These are phyloP conservation scores for Babesia sp. DNA, from an alignment of 169 alveolate genomes.

Conservation along the genomic window DNA sequence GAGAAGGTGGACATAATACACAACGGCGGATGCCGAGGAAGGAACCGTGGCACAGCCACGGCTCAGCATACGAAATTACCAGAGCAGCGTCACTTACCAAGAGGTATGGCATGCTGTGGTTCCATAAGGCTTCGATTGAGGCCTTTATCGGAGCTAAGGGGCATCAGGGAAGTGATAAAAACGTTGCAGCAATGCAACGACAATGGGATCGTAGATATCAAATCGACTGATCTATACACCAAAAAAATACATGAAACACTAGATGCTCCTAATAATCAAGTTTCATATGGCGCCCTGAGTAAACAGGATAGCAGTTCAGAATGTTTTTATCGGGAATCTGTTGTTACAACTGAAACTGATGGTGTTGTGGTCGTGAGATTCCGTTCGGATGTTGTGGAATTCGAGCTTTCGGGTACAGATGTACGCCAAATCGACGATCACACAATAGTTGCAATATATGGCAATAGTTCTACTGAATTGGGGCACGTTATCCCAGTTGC, in stretches of 20 bases:
- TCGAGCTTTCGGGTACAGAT: constrained; percentile 24
- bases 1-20: too few relatives aligned
- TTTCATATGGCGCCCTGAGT: not conserved
- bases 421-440: not conserved
- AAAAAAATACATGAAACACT: too few relatives aligned
- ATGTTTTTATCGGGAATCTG: not conserved
- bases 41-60: not conserved
- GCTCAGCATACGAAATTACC: not conserved
- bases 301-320: not conserved
- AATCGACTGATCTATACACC: not conserved
- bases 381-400: constrained; percentile 4
- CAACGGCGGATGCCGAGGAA: too few relatives aligned
- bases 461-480: not conserved
- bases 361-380: not conserved
- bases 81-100: not conserved
- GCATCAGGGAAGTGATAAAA: not conserved
- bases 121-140: not conserved
- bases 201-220: not conserved
- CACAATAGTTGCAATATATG: constrained; percentile 41
- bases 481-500: not conserved
- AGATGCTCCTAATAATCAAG: not conserved
- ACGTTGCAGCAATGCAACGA: constrained; percentile 2
- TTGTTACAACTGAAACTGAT: not conserved
- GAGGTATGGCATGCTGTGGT: not conserved
- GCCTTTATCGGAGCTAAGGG: not conserved